Evolutionary conservation across 2,329 filamentous ascomycete species (phyloP).

Genomic region (Ophiosphaerella herpotricha): DNA sequence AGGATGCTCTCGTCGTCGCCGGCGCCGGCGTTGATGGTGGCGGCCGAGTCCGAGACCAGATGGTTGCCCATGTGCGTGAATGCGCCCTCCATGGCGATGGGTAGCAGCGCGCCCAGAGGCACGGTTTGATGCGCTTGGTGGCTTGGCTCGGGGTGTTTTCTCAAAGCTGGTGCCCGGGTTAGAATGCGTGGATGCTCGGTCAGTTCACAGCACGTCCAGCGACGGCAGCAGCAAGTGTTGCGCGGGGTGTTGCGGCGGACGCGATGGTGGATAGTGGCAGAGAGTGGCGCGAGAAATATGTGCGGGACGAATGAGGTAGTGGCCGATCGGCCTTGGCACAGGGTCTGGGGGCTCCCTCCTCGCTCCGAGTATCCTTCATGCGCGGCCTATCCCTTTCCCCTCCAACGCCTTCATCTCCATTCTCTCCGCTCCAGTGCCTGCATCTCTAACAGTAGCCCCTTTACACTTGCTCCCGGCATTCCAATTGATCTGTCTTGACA

Average conservation of each 20-base stretch:
- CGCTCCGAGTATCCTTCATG: not conserved
- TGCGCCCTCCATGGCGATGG: conserved; percentile 73
- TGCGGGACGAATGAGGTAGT: not conserved
- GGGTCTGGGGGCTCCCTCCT: not conserved
- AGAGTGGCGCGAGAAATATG: conserved; percentile 25
- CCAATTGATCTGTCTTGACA: not conserved
- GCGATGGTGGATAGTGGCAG: conserved; percentile 19
- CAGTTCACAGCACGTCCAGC: conserved; percentile 35
- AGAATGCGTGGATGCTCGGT: not conserved
- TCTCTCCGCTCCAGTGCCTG: no score
- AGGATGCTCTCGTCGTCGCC: conserved; percentile 86
- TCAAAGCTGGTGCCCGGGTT: conserved; percentile 2
- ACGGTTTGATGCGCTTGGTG: conserved; percentile 5
- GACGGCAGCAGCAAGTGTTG: conserved; percentile 1
- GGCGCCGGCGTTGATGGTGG: conserved; percentile 86
- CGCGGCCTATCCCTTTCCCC: not conserved
- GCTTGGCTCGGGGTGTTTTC: not conserved
- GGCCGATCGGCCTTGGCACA: conserved; percentile 1
- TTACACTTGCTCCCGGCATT: no score
- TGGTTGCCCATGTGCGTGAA: conserved; percentile 89
- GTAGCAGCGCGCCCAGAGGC: conserved; percentile 3
- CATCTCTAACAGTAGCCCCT: no score
- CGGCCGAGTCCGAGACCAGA: conserved; percentile 79
- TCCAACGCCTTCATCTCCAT: not conserved
- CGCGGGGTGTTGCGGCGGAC: conserved; percentile 15